A percentile compares a stretch with the other conserved stretches of the same genome.
These are phyloP conservation scores for Colletotrichum sp. DNA, from an alignment of 2,329 filamentous ascomycete genomes.

Conservation along the genomic window DNA sequence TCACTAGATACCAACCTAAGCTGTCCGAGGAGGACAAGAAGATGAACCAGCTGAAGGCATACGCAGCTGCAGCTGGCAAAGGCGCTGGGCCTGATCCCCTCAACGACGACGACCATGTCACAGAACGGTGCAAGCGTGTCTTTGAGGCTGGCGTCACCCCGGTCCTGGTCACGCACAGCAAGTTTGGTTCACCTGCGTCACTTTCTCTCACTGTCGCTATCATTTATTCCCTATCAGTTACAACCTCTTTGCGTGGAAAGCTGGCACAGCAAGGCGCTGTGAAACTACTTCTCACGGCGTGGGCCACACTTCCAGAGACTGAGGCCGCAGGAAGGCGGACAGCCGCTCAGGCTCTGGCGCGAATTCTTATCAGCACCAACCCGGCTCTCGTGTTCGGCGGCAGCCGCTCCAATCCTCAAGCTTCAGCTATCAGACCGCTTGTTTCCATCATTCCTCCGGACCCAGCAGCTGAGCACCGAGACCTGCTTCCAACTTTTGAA, in stretches of 20 bases:
- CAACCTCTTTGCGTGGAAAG: constrained; percentile 74
- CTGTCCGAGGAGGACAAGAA: constrained; percentile 91
- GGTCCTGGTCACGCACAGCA: constrained; percentile 77
- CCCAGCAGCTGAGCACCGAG: constrained; percentile 66
- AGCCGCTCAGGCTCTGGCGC: constrained; percentile 81
- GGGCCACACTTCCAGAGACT: constrained; percentile 63
- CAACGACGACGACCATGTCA: constrained; percentile 78
- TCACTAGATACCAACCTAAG: constrained; percentile 79
- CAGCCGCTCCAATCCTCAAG: constrained; percentile 74
- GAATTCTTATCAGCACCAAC: constrained; percentile 86
- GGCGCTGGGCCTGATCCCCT: constrained; percentile 67
- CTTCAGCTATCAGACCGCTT: constrained; percentile 83
- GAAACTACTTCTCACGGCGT: constrained; percentile 78
- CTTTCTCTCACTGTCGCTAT: constrained; percentile 78
- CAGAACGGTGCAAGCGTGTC: constrained; percentile 75
- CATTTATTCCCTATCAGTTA: constrained; percentile 77
- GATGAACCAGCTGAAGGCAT: constrained; percentile 90
- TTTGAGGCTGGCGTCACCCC: constrained; percentile 81
- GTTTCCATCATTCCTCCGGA: constrained; percentile 74
- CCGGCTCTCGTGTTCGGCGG: constrained; percentile 84
- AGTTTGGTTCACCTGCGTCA: constrained; percentile 72
- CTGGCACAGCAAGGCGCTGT: constrained; percentile 95
- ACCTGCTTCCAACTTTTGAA: constrained; percentile 90
- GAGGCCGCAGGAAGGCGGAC: constrained; percentile 55
- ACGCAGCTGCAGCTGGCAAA: constrained; percentile 83